These are phyloP conservation scores for Cytospora paraplurivora DNA, from an alignment of 2,329 filamentous ascomycete species.

Conservation along the genomic window DNA sequence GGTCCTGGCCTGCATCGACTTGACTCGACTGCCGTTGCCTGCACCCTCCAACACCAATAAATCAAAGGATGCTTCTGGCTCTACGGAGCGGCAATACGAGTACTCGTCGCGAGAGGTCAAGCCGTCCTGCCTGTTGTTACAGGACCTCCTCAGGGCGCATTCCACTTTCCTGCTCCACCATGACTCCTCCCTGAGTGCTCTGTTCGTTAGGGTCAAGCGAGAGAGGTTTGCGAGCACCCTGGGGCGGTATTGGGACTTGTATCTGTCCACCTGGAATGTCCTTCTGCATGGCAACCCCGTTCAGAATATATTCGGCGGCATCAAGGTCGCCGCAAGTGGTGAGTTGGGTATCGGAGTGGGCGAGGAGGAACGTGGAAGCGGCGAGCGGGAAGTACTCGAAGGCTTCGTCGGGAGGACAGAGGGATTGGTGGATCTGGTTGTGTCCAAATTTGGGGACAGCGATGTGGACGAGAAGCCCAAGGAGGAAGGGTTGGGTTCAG, in stretches of 20 bases:
- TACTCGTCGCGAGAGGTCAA: slow-evolving; percentile 92
- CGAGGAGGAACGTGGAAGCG: slow-evolving; percentile 92
- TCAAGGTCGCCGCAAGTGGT: slow-evolving; percentile 86
- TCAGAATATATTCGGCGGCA: slow-evolving; percentile 74
- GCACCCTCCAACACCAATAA: slow-evolving; percentile 42
- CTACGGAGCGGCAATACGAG: slow-evolving; percentile 56
- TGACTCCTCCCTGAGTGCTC: slow-evolving; percentile 68
- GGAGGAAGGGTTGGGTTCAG: slow-evolving; percentile 32
- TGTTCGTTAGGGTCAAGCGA: slow-evolving; percentile 67
- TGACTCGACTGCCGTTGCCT: slow-evolving; percentile 71
- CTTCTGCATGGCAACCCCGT: slow-evolving; percentile 87
- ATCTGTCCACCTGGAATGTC: slow-evolving; percentile 78
- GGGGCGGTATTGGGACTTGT: slow-evolving; percentile 78
- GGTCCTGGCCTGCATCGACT: slow-evolving; percentile 84
- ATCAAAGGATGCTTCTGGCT: slow-evolving; percentile 33
- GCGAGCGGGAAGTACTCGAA: slow-evolving; percentile 89
- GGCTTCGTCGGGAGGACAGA: slow-evolving; percentile 79
- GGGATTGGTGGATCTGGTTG: slow-evolving; percentile 83
- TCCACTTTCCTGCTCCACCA: slow-evolving; percentile 87
- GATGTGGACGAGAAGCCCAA: slow-evolving; percentile 36
- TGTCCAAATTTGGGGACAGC: slow-evolving; percentile 76
- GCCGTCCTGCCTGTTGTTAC: slow-evolving; percentile 73
- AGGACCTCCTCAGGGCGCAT: slow-evolving; percentile 82
- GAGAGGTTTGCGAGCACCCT: slow-evolving; percentile 72
- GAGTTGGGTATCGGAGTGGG: slow-evolving; percentile 93